Evolutionary conservation across 257 asterid genomes (phyloP), one percentile per base, ranked within the genome.

Genomic region (Anisodus tanguticus): DNA sequence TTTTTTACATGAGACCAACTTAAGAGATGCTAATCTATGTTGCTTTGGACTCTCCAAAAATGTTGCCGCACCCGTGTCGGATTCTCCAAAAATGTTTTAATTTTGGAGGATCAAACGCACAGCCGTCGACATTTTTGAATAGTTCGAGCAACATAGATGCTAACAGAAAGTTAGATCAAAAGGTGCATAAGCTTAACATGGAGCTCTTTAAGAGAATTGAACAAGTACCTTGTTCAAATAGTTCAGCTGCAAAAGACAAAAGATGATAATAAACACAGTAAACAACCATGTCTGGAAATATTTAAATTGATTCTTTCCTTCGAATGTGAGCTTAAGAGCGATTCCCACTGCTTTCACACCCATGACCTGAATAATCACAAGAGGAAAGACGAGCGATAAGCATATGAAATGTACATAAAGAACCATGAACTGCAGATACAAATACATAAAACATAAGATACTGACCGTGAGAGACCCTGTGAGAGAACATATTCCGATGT

Each of bases 381-480:
- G 58, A 39, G 22, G 64, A 58, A 47, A 78, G 43, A 26, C 66
- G 45, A 53, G 31, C 69, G 16, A 37, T 66, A 4, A 22, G 19
- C 51, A 26, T 85, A 35, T 45, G 66, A 16, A 16, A 69, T 69
- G 78, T 39, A 41, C 15, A 16, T 3, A 53, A 31, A 35, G 82
- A 77, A 53, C 26, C 22, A 26, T 77, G 82, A 77, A 4, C 22
- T 26, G 82, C 81, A 22, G 45, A 49, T 77, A 15, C 43, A 31
- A 4, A 0, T 53, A 31, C 63, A 26, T 26, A 2, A 51, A 51
- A 51, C 57, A 62, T 43, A 71, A 67, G 26, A 55, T 81, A 88
- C 93, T 82, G 26, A 95, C 98, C 88, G 98, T 91, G 54, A 95
- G 93, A 84, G 98, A 95, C 16, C 98, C 98, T 87, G 90, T 90